A percentile compares a stretch with the other conserved stretches of the same genome.
These are phyloP conservation scores for Friedmanniomyces simplex DNA, from an alignment of 495 filamentous ascomycete genomes.

Conservation along the genomic window DNA sequence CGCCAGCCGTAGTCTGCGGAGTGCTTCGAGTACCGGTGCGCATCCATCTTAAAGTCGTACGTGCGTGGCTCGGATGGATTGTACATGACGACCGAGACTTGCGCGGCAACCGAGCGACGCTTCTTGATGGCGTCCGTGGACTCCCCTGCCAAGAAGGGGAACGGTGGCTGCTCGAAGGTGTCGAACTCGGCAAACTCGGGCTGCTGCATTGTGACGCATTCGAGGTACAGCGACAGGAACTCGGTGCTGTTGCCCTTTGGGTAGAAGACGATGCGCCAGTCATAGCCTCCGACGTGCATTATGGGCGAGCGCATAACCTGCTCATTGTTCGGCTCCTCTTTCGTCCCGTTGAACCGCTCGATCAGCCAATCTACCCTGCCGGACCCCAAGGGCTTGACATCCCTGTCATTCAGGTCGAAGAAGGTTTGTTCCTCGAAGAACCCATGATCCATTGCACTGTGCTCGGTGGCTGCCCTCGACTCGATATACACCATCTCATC, in stretches of 20 bases:
- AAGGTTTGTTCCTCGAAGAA: conserved; percentile 54
- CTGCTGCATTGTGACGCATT: conserved; percentile 46
- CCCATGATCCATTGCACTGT: conserved; percentile 47
- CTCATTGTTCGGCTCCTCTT: conserved; percentile 47
- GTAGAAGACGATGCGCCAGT: conserved; percentile 63
- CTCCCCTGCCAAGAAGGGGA: conserved; percentile 24
- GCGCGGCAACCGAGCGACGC: conserved; percentile 40
- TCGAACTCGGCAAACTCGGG: conserved; percentile 34
- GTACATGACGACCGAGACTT: conserved; percentile 54
- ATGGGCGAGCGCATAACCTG: conserved; percentile 51
- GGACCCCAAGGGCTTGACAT: conserved; percentile 41
- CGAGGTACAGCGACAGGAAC: conserved; percentile 53
- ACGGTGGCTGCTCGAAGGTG: conserved; percentile 23
- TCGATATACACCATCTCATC: conserved; percentile 52
- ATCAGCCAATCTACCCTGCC: conserved; percentile 53
- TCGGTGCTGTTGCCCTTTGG: conserved; percentile 54
- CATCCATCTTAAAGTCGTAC: conserved; percentile 44
- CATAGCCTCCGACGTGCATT: conserved; percentile 50
- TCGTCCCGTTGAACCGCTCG: conserved; percentile 50
- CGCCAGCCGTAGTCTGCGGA: conserved; percentile 60
- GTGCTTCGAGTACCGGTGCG: conserved; percentile 49
- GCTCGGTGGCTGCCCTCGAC: conserved; percentile 30
- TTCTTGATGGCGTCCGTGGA: neutral
- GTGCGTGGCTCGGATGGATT: conserved; percentile 57
- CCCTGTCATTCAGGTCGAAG: conserved; percentile 48